These are phyloP conservation scores for Isoetes engelmannii DNA, from an alignment of 83 land plant species.

Conservation along the genomic window DNA sequence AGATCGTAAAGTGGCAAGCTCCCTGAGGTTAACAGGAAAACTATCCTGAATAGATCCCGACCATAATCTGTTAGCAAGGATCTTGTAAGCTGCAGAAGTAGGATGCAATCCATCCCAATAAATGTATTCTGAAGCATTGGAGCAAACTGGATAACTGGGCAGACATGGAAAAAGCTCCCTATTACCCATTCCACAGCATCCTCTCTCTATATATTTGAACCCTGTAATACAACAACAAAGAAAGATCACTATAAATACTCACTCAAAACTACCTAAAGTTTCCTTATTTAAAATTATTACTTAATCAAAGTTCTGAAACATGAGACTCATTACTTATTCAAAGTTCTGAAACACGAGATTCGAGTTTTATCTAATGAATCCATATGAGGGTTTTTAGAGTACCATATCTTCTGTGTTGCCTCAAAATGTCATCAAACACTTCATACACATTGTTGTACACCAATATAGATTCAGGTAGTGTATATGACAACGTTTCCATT, in stretches of 20 bases:
- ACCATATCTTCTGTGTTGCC: not conserved
- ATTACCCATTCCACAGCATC: not conserved
- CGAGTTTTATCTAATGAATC: not conserved
- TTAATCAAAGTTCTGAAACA: too few species aligned
- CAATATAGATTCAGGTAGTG: not conserved
- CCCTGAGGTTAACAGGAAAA: not conserved
- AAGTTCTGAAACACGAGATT: too few species aligned
- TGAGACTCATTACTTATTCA: too few species aligned
- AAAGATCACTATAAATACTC: not conserved
- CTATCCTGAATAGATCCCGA: not conserved
- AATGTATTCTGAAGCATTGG: not conserved
- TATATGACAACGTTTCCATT: not conserved
- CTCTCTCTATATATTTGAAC: not conserved
- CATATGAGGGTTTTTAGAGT: too few species aligned
- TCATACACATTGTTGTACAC: slow-evolving; percentile 3
- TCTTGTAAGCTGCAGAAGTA: not conserved
- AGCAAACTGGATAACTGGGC: not conserved
- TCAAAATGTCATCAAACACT: not conserved
- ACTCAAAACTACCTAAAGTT: not conserved
- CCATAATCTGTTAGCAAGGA: not conserved
- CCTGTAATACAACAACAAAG: not conserved
- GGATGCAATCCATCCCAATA: not conserved
- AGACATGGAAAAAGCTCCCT: not conserved
- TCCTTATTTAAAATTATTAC: not conserved
- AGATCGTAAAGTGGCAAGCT: not conserved